Evolutionary conservation across 805 yeast genomes (phyloP).

Genomic region (Saccharomycopsis guyanensis): DNA sequence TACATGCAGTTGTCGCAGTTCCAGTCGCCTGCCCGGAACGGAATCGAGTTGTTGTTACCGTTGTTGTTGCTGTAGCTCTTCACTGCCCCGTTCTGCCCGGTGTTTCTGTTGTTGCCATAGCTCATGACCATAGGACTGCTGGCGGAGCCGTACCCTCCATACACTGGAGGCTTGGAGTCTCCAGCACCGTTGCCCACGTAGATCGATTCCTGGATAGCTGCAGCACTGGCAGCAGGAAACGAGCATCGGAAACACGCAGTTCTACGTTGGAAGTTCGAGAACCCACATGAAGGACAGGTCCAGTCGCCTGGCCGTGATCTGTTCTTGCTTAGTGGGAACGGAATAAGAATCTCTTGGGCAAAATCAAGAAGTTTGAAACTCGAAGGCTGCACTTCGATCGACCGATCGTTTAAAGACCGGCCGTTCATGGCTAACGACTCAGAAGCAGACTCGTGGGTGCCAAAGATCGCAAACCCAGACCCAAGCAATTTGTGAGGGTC

Average conservation of each 20-base stretch:
- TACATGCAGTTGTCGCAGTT: slow-evolving; percentile 79
- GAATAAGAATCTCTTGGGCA: slow-evolving; percentile 73
- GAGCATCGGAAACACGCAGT: slow-evolving; percentile 92
- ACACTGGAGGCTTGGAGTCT: not conserved
- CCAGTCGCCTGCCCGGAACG: slow-evolving; percentile 97
- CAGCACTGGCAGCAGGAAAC: slow-evolving; percentile 73
- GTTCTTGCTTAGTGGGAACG: slow-evolving; percentile 80
- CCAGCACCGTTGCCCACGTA: slow-evolving; percentile 15
- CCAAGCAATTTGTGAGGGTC: slow-evolving; percentile 44
- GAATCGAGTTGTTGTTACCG: slow-evolving; percentile 39
- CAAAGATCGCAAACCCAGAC: slow-evolving; percentile 80
- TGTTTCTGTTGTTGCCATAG: slow-evolving; percentile 9
- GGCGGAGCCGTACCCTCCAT: not conserved
- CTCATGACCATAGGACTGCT: not conserved
- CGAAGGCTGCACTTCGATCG: slow-evolving; percentile 80
- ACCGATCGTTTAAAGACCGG: slow-evolving; percentile 58
- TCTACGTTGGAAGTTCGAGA: slow-evolving; percentile 88
- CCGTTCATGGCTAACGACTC: slow-evolving; percentile 78
- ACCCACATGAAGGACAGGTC: slow-evolving; percentile 97
- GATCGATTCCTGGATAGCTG: slow-evolving; percentile 52
- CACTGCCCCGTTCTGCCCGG: slow-evolving; percentile 3
- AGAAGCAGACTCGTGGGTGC: slow-evolving; percentile 78
- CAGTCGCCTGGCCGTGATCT: slow-evolving; percentile 90
- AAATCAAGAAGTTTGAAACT: slow-evolving; percentile 68
- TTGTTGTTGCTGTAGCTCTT: slow-evolving; percentile 12